Conservation (phyloP, 495 filamentous ascomycete species). For the Hypoxylon fragiforme region DNA sequence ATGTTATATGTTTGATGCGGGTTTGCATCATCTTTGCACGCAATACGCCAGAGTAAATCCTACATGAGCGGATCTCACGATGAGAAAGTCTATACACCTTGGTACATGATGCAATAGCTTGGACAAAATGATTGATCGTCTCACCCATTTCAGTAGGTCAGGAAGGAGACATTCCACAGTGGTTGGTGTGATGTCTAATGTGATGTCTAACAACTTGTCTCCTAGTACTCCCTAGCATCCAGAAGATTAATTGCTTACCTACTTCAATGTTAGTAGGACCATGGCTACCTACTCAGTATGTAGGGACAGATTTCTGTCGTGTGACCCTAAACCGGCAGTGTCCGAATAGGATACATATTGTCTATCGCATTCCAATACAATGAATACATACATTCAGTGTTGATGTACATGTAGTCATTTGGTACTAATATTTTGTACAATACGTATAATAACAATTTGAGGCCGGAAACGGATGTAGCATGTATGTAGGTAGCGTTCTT, state of each 20-base stretch:
- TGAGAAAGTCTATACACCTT: conserved; percentile 8
- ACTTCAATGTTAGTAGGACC: no score
- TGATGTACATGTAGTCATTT: no score
- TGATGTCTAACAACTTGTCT: conserved; percentile 21
- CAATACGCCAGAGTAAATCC: background rate
- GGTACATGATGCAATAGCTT: conserved; percentile 39
- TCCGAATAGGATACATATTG: conserved; percentile 13
- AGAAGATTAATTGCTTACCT: no score
- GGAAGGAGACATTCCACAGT: conserved; percentile 35
- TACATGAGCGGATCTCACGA: conserved; percentile 25
- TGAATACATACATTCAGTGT: no score
- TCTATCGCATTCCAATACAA: conserved; percentile 27
- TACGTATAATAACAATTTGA: conserved; percentile 20
- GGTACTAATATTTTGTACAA: no score
- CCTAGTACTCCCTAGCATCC: background rate
- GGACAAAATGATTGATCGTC: conserved; percentile 32
- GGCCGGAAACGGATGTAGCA: conserved; percentile 13
- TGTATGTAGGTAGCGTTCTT: conserved; percentile 13
- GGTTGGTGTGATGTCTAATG: conserved; percentile 20
- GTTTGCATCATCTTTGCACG: conserved; percentile 34
- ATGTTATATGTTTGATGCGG: conserved; percentile 16
- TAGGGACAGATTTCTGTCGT: conserved; percentile 25
- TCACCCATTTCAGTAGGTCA: conserved; percentile 37
- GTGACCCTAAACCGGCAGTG: conserved; percentile 32
- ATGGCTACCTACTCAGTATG: no score